phyloP scores from a whole-genome alignment of 2,329 filamentous ascomycete species.

The Sphaerulina musiva region DNA sequence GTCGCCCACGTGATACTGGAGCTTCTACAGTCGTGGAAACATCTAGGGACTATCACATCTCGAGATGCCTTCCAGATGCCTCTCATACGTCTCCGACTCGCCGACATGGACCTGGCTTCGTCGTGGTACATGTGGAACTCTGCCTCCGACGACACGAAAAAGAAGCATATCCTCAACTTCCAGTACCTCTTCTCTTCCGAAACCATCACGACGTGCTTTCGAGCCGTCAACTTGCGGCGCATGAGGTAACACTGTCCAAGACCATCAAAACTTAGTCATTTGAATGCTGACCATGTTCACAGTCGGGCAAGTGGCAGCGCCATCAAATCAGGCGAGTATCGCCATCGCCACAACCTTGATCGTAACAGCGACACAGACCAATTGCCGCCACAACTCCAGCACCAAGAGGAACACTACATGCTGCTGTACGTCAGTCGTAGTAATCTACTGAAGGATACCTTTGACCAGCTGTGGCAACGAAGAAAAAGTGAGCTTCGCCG shows the following conservation, averaged over 20 bases:
- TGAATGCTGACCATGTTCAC: not conserved
- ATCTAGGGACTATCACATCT: not conserved
- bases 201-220: conserved; percentile 73
- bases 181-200: conserved; percentile 71
- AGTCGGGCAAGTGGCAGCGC: conserved; percentile 3
- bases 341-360: not conserved
- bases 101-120: conserved; percentile 7
- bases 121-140: not conserved
- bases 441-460: conserved; percentile 41
- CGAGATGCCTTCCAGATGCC: conserved; percentile 13
- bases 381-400: conserved; percentile 29
- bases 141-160: not conserved
- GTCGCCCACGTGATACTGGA: conserved; percentile 13
- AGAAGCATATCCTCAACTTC: conserved; percentile 67
- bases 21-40: conserved; percentile 1
- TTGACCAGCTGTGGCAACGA: conserved; percentile 84
- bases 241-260: conserved; percentile 52
- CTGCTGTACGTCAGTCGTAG: conserved; percentile 41
- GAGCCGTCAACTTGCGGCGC: conserved; percentile 75
- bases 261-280: no score
- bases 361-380: not conserved
- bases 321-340: conserved; percentile 1
- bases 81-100: conserved; percentile 8
- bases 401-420: conserved; percentile 37
- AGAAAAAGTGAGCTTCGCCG: conserved; percentile 74